Conservation (phyloP, 2,329 filamentous ascomycete species). For the Ceratocystis huliohia region DNA sequence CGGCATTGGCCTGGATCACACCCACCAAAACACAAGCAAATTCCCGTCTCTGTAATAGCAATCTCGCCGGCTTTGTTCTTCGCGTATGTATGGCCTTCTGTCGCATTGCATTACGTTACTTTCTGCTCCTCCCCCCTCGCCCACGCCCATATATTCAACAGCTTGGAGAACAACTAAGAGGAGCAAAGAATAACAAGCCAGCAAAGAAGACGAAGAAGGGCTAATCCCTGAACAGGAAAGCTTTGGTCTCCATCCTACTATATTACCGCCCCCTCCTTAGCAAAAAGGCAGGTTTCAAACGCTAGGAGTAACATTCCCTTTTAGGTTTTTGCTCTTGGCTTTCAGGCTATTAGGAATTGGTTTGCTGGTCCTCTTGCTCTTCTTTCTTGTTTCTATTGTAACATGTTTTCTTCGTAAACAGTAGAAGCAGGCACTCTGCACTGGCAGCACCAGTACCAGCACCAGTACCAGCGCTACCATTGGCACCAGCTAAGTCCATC, state of each 20-base stretch:
- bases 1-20: background rate
- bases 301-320: slow-evolving; percentile 8
- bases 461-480: too few species aligned
- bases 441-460: too few species aligned
- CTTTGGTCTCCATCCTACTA: slow-evolving; percentile 10
- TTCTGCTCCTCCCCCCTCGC: background rate
- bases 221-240: background rate
- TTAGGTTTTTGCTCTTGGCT: slow-evolving; percentile 1
- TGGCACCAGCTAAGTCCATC: too few species aligned
- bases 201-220: background rate
- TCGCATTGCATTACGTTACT: slow-evolving; percentile 1
- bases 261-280: slow-evolving; percentile 9
- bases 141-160: background rate
- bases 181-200: background rate
- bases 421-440: background rate
- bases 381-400: background rate
- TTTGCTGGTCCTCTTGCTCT: background rate
- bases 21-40: background rate
- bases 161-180: background rate
- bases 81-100: background rate
- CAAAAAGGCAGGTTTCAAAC: slow-evolving; percentile 5
- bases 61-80: background rate
- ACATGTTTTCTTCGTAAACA: background rate
- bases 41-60: background rate
- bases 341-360: background rate